A percentile compares a stretch with the other conserved stretches of the same genome.
phyloP scores from a whole-genome alignment of 768 basidiomycete species.

The Phanerochaete sordida region DNA sequence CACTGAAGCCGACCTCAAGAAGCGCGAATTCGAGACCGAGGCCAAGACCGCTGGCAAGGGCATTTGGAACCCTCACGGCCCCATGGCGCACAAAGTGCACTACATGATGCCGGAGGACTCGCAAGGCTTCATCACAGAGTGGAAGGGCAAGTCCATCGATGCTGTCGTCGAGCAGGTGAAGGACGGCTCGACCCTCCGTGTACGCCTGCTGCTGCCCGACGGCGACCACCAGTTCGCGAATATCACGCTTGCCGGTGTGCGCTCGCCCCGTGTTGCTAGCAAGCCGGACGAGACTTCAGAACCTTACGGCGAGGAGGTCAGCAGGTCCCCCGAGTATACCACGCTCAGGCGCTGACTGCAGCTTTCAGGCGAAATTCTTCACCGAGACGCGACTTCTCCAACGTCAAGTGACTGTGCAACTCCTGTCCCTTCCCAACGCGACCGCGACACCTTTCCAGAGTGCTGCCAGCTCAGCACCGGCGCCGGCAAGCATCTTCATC shows the following conservation, averaged over 20 bases:
- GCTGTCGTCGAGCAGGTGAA: constrained; percentile 93
- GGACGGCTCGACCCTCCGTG: constrained; percentile 87
- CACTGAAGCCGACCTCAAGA: constrained; percentile 71
- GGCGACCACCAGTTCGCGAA: constrained; percentile 90
- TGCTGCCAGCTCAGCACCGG: constrained; percentile 38
- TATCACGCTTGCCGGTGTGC: constrained; percentile 79
- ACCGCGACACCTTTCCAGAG: constrained; percentile 79
- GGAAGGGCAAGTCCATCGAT: constrained; percentile 90
- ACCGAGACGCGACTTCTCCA: constrained; percentile 86
- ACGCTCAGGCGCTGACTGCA: constrained; percentile 2
- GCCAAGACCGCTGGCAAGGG: constrained; percentile 76
- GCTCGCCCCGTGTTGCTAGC: constrained; percentile 64
- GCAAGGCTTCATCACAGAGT: constrained; percentile 82
- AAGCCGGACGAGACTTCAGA: constrained; percentile 79
- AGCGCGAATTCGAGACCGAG: constrained; percentile 71
- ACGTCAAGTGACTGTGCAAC: constrained; percentile 69
- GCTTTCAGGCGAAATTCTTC: constrained; percentile 81
- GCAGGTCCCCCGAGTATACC: constrained; percentile 16
- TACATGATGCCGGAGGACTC: constrained; percentile 90
- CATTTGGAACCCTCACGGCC: constrained; percentile 82
- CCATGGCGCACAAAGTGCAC: constrained; percentile 59
- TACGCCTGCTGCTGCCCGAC: constrained; percentile 83
- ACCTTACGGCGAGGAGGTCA: constrained; percentile 85
- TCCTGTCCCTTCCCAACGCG: constrained; percentile 77
- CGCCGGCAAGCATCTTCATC: constrained; percentile 79